Conservation (phyloP, 352 stramenopile species). For the Phytophthora syringae region DNA sequence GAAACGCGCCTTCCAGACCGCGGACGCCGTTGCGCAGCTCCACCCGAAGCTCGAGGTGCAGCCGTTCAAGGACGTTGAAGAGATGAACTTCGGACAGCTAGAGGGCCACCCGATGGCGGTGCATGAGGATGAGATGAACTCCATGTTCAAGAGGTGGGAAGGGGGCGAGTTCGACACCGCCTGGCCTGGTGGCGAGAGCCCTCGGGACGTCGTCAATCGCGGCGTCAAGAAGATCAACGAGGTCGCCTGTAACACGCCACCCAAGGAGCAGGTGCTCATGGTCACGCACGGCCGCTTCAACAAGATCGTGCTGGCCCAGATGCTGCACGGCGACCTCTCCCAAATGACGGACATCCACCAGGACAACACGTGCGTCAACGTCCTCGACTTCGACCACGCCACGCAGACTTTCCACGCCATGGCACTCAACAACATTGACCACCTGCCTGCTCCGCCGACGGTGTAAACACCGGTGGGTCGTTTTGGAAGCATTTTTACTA, state of each 20-base stretch:
- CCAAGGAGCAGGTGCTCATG: conserved; percentile 72
- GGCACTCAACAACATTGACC: conserved; percentile 74
- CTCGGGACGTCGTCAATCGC: conserved; percentile 68
- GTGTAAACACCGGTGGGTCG: conserved; percentile 17
- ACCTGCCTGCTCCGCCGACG: conserved; percentile 49
- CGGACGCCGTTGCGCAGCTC: conserved; percentile 51
- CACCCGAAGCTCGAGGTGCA: conserved; percentile 66
- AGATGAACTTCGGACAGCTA: conserved; percentile 86
- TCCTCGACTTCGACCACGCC: conserved; percentile 77
- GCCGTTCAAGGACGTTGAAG: conserved; percentile 72
- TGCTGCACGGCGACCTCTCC: conserved; percentile 64
- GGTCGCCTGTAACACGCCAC: conserved; percentile 41
- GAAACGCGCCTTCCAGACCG: conserved; percentile 61
- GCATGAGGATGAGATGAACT: conserved; percentile 60
- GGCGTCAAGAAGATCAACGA: conserved; percentile 72
- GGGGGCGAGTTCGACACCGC: conserved; percentile 52
- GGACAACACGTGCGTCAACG: conserved; percentile 89
- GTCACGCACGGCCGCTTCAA: conserved; percentile 88
- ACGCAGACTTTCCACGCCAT: conserved; percentile 64
- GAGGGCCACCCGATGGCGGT: conserved; percentile 65
- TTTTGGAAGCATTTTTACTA: too few species aligned
- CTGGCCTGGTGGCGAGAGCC: conserved; percentile 75
- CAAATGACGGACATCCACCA: conserved; percentile 76
- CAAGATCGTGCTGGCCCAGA: conserved; percentile 77
- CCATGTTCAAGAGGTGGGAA: conserved; percentile 71